A percentile compares a stretch with the other conserved stretches of the same genome.
phyloP scores from a whole-genome alignment of 2,329 filamentous ascomycete species.

The Verticillium isaacii region DNA sequence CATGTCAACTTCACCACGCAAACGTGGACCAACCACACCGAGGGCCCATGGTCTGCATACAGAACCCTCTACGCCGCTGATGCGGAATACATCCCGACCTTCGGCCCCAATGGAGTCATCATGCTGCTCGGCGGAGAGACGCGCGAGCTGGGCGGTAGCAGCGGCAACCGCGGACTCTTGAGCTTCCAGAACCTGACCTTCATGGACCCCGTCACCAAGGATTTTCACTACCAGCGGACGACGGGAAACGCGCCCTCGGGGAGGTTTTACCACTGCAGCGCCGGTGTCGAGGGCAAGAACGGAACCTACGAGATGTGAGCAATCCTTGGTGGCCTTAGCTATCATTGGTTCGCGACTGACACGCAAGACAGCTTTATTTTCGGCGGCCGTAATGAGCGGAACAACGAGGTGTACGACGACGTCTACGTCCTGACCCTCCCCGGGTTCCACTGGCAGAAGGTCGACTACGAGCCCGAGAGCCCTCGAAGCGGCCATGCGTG shows the following conservation, averaged over 20 bases:
- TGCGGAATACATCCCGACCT: slow-evolving; percentile 23
- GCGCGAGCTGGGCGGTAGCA: not conserved
- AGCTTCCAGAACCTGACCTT: slow-evolving; percentile 23
- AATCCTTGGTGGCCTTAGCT: not conserved
- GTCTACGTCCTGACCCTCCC: slow-evolving; percentile 31
- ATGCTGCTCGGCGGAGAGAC: slow-evolving; percentile 26
- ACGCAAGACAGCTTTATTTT: slow-evolving; percentile 27
- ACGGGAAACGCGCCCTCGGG: slow-evolving; percentile 21
- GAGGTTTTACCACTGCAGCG: slow-evolving; percentile 25
- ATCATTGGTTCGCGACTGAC: not conserved
- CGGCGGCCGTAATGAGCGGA: slow-evolving; percentile 22
- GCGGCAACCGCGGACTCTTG: slow-evolving; percentile 9
- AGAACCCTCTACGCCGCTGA: slow-evolving; percentile 22
- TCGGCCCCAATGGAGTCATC: slow-evolving; percentile 25
- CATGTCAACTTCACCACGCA: slow-evolving; percentile 24
- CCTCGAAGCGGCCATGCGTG: slow-evolving; percentile 27
- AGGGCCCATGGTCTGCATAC: slow-evolving; percentile 13
- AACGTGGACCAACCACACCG: slow-evolving; percentile 24
- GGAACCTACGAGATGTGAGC: slow-evolving; percentile 30
- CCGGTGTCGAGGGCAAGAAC: slow-evolving; percentile 24
- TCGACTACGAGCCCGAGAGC: slow-evolving; percentile 13
- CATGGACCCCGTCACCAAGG: slow-evolving; percentile 24
- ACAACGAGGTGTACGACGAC: slow-evolving; percentile 18
- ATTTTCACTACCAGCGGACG: slow-evolving; percentile 28
- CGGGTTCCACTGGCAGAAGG: slow-evolving; percentile 30